Conservation (phyloP, 2,329 filamentous ascomycete genomes). For the Hypomyces perniciosus region DNA sequence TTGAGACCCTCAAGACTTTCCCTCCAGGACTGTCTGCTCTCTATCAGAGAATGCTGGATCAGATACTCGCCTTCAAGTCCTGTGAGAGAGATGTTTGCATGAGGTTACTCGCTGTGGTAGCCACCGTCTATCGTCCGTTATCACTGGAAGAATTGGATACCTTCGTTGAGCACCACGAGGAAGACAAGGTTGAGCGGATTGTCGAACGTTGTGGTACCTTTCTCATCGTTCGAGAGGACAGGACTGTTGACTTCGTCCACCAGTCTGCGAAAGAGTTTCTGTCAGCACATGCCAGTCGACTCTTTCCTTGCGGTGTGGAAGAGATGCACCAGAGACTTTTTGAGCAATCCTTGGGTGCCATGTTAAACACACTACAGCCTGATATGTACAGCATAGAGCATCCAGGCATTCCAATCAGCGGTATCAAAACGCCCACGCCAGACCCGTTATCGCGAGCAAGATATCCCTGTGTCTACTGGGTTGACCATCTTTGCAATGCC, state of each 20-base stretch:
- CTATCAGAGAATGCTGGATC: constrained; percentile 33
- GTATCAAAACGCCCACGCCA: constrained; percentile 4
- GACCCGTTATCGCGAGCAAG: constrained; percentile 6
- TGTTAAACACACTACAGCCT: constrained; percentile 8
- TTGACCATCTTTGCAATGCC: constrained; percentile 12
- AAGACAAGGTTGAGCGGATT: constrained; percentile 20
- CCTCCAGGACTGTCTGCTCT: constrained; percentile 29
- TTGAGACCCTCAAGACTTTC: constrained; percentile 20
- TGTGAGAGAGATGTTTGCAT: constrained; percentile 25
- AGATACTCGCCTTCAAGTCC: constrained; percentile 24
- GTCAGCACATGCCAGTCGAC: background rate
- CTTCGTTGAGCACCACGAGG: constrained; percentile 6
- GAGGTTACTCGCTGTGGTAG: constrained; percentile 27
- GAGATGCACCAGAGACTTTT: background rate
- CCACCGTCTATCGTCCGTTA: constrained; percentile 30
- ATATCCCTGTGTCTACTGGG: constrained; percentile 21
- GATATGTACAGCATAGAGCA: constrained; percentile 23
- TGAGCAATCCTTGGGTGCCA: background rate
- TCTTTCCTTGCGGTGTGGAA: constrained; percentile 24
- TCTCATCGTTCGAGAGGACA: constrained; percentile 25
- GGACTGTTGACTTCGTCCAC: constrained; percentile 32
- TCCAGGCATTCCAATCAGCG: constrained; percentile 3
- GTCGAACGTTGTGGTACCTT: constrained; percentile 34
- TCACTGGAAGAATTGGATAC: constrained; percentile 26
- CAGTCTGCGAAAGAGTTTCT: constrained; percentile 40